Evolutionary conservation across 177 flowering plant genomes (phyloP), one percentile per base, ranked within the genome.

Genomic region (Vitis hybrid): DNA sequence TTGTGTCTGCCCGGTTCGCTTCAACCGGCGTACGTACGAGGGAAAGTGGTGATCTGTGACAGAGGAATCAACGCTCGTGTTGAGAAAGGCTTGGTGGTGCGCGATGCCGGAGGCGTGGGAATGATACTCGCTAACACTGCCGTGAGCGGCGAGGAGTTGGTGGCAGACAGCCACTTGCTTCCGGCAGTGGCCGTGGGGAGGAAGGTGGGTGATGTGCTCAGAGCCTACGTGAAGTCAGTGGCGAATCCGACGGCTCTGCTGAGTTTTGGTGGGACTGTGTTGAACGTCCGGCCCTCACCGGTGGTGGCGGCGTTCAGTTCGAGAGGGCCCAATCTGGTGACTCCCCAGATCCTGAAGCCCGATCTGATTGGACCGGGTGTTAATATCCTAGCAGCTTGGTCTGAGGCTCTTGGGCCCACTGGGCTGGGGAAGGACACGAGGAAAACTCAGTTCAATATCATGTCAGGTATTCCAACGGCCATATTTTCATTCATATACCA

Each of bases 331-430:
- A 92, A 89, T 64, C 38, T 67, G 79, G 84, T 92, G 59, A 87
- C 89, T 2, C 90, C 89, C 0, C 78, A 91, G 83, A 90, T 94
- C 18, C 69, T 94, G 77, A 94, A 94, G 74, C 98, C 98, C 11
- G 98, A 94, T 72, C 61, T 94, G 76, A 91, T 94, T 68, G 98
- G 92, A 15, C 98, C 98, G 1, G 98, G 98, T 0, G 97, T 92
- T 2, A 91, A 91, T 72, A 92, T 94, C 61, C 63, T 94, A 68
- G 98, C 98, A 3, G 97, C 79, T 1, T 94, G 97, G 98, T 79
- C 95, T 0, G 88, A 77, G 50, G 82, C 87, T 1, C 73, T 86
- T 4, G 95, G 94, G 7, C 97, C 97, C 8, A 84, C 91, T 11
- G 89, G 90, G 9, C 53, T 88, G 58, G 86, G 53, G 8, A 77